phyloP scores from a whole-genome alignment of 805 yeast species.

The Starmerella khaoyaiensis region DNA sequence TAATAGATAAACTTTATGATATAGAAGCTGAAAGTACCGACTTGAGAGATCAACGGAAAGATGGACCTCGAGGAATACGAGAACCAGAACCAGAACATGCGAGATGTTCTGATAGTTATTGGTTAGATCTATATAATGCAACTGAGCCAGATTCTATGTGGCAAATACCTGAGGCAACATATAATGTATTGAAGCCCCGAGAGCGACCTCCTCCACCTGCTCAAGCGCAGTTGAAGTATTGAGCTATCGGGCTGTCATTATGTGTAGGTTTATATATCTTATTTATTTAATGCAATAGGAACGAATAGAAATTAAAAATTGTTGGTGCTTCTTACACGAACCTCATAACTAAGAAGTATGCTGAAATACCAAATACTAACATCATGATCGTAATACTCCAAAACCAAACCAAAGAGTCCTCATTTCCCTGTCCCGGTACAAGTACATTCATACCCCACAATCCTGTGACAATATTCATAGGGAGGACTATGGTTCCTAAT shows the following conservation, averaged over 20 bases:
- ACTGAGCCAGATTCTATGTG: slow-evolving; percentile 12
- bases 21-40: slow-evolving; percentile 5
- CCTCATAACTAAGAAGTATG: slow-evolving; percentile 19
- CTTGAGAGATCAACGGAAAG: slow-evolving; percentile 7
- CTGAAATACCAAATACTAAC: slow-evolving; percentile 25
- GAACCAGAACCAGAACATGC: too few relatives aligned
- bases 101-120: slow-evolving; percentile 8
- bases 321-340: slow-evolving; percentile 11
- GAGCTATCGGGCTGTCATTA: not conserved
- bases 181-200: slow-evolving; percentile 10
- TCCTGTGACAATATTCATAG: slow-evolving; percentile 91
- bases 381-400: slow-evolving; percentile 29
- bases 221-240: slow-evolving; percentile 12
- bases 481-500: slow-evolving; percentile 87
- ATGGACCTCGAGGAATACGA: not conserved
- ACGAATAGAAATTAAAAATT: not conserved
- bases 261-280: not conserved
- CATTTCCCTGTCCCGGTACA: slow-evolving; percentile 76
- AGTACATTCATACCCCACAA: slow-evolving; percentile 98
- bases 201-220: slow-evolving; percentile 17
- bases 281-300: not conserved
- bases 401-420: slow-evolving; percentile 54
- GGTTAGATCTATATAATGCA: slow-evolving; percentile 12
- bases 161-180: slow-evolving; percentile 11
- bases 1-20: slow-evolving; percentile 7